Percentiles rank a stretch among this genome's conserved stretches.
phyloP scores from a whole-genome alignment of 169 alveolate genomes.

The Plasmodium gonderi region DNA sequence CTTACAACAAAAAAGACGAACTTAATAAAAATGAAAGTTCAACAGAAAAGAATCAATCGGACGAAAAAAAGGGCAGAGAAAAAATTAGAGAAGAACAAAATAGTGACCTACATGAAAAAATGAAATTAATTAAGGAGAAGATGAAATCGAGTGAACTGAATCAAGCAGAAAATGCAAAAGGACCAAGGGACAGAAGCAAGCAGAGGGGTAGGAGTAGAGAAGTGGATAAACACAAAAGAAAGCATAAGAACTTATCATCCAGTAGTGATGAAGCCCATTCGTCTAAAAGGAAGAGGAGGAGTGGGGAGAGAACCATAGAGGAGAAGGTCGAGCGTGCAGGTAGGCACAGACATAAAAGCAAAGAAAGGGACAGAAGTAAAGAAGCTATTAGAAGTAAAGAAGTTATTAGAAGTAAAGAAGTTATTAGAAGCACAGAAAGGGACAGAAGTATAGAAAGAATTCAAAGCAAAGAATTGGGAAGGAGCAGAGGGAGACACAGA shows the following conservation, averaged over 20 bases:
- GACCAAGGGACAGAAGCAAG: background rate
- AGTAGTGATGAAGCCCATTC: conserved; percentile 22
- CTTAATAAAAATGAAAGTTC: background rate
- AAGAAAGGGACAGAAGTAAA: conserved; percentile 3
- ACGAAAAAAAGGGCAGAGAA: conserved; percentile 14
- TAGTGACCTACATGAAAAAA: conserved; percentile 15
- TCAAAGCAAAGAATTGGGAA: conserved; percentile 18
- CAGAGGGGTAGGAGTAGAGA: background rate
- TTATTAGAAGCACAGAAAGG: background rate
- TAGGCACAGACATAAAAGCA: conserved; percentile 22
- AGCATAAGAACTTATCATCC: conserved; percentile 14
- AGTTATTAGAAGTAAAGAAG: background rate
- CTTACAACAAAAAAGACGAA: background rate
- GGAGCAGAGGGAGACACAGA: conserved; percentile 12
- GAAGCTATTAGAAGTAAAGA: conserved; percentile 27
- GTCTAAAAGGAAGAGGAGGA: conserved; percentile 15
- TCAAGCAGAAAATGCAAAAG: background rate
- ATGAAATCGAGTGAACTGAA: conserved; percentile 4
- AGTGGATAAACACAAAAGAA: conserved; percentile 1
- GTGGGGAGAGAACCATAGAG: background rate
- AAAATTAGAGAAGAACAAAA: background rate
- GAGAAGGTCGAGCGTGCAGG: background rate
- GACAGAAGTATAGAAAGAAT: conserved; percentile 23
- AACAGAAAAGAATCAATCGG: background rate
- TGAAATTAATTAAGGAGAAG: conserved; percentile 39